Conservation (phyloP, 2,329 filamentous ascomycete genomes). For the Fusarium fujikuroi region DNA sequence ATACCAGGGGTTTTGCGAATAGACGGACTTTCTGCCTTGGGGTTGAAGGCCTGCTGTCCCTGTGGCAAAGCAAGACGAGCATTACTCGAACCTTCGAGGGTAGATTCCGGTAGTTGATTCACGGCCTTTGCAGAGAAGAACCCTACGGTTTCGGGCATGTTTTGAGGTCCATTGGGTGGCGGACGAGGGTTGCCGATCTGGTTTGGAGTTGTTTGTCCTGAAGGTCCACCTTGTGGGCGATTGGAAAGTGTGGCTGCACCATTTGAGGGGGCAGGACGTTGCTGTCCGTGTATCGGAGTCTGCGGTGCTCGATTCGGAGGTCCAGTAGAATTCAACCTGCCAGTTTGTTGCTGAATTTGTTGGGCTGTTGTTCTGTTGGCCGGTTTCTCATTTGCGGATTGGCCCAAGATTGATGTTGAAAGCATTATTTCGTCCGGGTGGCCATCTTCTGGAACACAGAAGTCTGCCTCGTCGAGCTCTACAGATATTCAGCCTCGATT, state of each 20-base stretch:
- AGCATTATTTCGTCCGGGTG: constrained; percentile 82
- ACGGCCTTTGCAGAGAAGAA: constrained; percentile 79
- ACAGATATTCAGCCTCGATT: constrained; percentile 53
- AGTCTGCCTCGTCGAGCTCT: constrained; percentile 82
- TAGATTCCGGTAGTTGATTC: constrained; percentile 61
- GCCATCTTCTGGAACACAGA: constrained; percentile 73
- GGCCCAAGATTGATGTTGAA: constrained; percentile 45
- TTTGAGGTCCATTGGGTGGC: constrained; percentile 42
- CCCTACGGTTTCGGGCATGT: constrained; percentile 58
- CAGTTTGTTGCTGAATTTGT: constrained; percentile 39
- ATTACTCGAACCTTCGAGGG: constrained; percentile 53
- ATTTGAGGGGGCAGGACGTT: constrained; percentile 38
- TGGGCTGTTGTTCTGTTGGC: constrained; percentile 31
- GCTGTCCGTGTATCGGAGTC: constrained; percentile 48
- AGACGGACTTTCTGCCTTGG: constrained; percentile 81
- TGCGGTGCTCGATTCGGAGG: constrained; percentile 44
- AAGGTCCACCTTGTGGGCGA: constrained; percentile 32
- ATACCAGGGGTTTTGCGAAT: constrained; percentile 90
- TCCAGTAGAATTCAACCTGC: constrained; percentile 33
- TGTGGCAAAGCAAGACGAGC: constrained; percentile 55
- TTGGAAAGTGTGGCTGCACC: constrained; percentile 38
- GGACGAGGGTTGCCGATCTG: constrained; percentile 45
- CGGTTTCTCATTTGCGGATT: constrained; percentile 35
- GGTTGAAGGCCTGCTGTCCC: constrained; percentile 72
- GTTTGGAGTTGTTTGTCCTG: constrained; percentile 33